These are phyloP conservation scores for Neurospora discreta DNA, from an alignment of 495 filamentous ascomycete species.

Conservation along the genomic window DNA sequence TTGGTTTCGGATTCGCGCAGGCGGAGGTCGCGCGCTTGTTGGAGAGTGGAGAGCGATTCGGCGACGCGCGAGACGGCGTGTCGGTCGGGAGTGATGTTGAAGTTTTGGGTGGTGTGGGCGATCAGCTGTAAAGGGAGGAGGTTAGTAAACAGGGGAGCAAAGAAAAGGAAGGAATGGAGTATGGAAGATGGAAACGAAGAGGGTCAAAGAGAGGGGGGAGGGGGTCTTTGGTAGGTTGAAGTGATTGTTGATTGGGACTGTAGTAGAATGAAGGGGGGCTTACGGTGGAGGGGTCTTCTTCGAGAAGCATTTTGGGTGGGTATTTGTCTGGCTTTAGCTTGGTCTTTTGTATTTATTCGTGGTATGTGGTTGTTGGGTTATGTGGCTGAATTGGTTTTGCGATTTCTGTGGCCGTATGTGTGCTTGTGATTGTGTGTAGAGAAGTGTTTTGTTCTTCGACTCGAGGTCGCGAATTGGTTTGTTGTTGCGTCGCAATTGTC, in stretches of 20 bases:
- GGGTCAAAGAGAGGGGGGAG: too few relatives aligned
- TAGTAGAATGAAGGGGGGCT: slow-evolving; percentile 3
- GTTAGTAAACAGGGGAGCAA: not conserved
- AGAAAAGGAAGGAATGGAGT: too few relatives aligned
- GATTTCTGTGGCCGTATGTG: not conserved
- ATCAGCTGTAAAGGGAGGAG: slow-evolving; percentile 59
- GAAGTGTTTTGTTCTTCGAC: not conserved
- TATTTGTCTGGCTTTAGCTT: not conserved
- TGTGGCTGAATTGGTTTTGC: not conserved
- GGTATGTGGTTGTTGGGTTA: not conserved
- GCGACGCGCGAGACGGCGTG: slow-evolving; percentile 75
- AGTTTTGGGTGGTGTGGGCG: slow-evolving; percentile 79
- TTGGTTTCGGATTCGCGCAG: slow-evolving; percentile 59
- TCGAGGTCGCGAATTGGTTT: slow-evolving; percentile 4
- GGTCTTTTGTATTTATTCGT: not conserved
- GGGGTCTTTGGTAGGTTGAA: too few relatives aligned
- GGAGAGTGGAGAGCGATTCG: slow-evolving; percentile 67
- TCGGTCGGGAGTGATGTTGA: slow-evolving; percentile 85
- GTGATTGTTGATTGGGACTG: too few relatives aligned
- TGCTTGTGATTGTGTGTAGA: not conserved
- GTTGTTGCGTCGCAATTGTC: not conserved
- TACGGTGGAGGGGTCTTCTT: slow-evolving; percentile 86
- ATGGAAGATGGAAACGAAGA: too few relatives aligned
- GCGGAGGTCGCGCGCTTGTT: slow-evolving; percentile 65
- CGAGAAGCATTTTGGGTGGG: slow-evolving; percentile 74